Percentiles rank a stretch among this genome's conserved stretches.
These are phyloP conservation scores for Macrolepiota albuminosa DNA, from an alignment of 768 basidiomycete species.

Conservation along the genomic window DNA sequence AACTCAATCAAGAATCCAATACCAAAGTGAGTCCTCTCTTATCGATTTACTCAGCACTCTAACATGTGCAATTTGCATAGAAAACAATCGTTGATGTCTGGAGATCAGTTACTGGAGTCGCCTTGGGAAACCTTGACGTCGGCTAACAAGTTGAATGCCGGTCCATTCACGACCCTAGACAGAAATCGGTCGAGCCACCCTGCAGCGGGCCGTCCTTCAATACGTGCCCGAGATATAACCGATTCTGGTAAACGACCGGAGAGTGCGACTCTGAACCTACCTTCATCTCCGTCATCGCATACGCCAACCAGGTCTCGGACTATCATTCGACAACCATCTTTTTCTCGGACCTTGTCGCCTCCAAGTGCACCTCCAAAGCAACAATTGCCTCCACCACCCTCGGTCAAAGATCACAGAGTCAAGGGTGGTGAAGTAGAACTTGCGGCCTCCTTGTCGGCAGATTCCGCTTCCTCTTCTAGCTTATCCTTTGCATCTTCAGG, in stretches of 20 bases:
- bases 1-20: conserved; percentile 8
- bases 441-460: conserved; percentile 13
- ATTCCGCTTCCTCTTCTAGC: conserved; percentile 32
- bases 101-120: conserved; percentile 16
- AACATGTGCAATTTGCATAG: conserved; percentile 21
- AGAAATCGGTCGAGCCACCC: conserved; percentile 30
- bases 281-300: conserved; percentile 14
- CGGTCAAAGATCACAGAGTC: conserved; percentile 3
- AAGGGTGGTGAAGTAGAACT: conserved; percentile 14
- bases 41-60: conserved; percentile 2
- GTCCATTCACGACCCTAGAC: conserved; percentile 24
- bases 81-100: conserved; percentile 16
- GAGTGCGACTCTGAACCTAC: conserved; percentile 4
- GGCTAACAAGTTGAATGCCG: conserved; percentile 16
- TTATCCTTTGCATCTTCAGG: conserved; percentile 40
- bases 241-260: conserved; percentile 30
- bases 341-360: conserved; percentile 37
- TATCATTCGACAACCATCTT: conserved; percentile 38
- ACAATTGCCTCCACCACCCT: conserved; percentile 42
- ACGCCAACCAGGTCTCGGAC: conserved; percentile 20
- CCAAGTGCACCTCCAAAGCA: conserved; percentile 47
- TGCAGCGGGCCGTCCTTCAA: conserved; percentile 30
- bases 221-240: conserved; percentile 47
- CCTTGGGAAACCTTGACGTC: conserved; percentile 21
- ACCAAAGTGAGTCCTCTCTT: conserved; percentile 12